Evolutionary conservation across 805 yeast genomes (phyloP), one percentile per base, ranked within the genome.

Genomic region (Nematodospora valgi): DNA sequence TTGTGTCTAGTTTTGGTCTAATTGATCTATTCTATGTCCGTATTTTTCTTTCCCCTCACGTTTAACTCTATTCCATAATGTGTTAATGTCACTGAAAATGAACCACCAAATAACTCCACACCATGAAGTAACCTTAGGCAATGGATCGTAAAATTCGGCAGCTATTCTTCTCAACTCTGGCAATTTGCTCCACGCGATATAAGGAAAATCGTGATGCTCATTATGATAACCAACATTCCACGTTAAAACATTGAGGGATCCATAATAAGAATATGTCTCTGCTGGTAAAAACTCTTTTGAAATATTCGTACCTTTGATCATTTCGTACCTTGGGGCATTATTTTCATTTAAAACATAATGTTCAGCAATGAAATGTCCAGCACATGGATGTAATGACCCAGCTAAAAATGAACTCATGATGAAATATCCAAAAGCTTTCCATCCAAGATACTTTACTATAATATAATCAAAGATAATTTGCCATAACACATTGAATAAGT

Each of bases 151-250:
- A 52, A 84, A 88, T 49, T 88, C 97, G 15, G 70, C 54, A 3
- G 96, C 96, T 21, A 85, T 74, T 30, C 59, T 54, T 37, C 81
- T 70, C 25, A 88, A 62, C 35, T 72, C 62, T 23, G 84, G 85
- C 32, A 88, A 64, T 43, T 78, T 76, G 0, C 93, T 74, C 97
- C 97, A 88, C 1, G 96, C 91, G 48, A 88, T 74, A 55, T 80
- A 88, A 1, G 97, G 97, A 70, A 88, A 88, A 62, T 88, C 97
- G 54, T 88, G 97, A 58, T 88, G 97, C 59, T 88, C 97, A 51
- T 85, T 87, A 59, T 88, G 97, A 54, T 86, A 78, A 2, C 97
- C 97, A 6, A 87, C 96, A 49, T 88, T 88, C 91, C 95, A 88
- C 1, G 93, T 86, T 44, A 89, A 62, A 25, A 70, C 40, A 52